A percentile compares a stretch with the other conserved stretches of the same genome.
phyloP scores from a whole-genome alignment of 495 filamentous ascomycete genomes.

The Lasiosphaeris hirsuta region DNA sequence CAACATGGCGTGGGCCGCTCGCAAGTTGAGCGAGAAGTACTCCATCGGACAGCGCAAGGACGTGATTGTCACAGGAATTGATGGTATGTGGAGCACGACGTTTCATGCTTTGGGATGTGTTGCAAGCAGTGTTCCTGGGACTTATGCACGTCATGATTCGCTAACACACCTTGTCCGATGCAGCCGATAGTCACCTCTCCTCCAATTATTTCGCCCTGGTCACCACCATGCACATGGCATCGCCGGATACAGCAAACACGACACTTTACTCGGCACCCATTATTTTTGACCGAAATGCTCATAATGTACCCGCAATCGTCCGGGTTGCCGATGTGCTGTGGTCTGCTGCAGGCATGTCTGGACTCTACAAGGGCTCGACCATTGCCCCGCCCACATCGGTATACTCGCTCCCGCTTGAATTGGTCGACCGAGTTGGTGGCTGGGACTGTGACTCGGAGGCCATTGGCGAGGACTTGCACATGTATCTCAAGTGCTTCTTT shows the following conservation, averaged over 20 bases:
- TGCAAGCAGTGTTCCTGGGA: slow-evolving; percentile 4
- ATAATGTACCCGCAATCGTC: slow-evolving; percentile 61
- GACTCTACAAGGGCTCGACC: slow-evolving; percentile 55
- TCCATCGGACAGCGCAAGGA: slow-evolving; percentile 48
- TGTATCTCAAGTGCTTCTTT: slow-evolving; percentile 74
- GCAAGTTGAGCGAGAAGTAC: slow-evolving; percentile 57
- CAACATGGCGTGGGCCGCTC: slow-evolving; percentile 63
- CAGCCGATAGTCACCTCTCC: slow-evolving; percentile 67
- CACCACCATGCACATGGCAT: slow-evolving; percentile 53
- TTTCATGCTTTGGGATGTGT: slow-evolving; percentile 12
- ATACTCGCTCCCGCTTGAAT: slow-evolving; percentile 60
- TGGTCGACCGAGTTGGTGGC: slow-evolving; percentile 61
- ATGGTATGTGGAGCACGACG: slow-evolving; percentile 48
- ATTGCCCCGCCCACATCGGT: slow-evolving; percentile 67
- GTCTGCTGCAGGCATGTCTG: slow-evolving; percentile 63
- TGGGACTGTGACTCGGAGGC: slow-evolving; percentile 65
- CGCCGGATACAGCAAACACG: slow-evolving; percentile 52
- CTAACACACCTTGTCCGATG: slow-evolving; percentile 22
- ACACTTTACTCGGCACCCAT: slow-evolving; percentile 67
- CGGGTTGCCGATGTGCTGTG: slow-evolving; percentile 66
- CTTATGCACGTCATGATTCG: slow-evolving; percentile 23
- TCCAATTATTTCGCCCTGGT: slow-evolving; percentile 62
- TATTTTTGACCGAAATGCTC: slow-evolving; percentile 68
- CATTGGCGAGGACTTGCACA: slow-evolving; percentile 71
- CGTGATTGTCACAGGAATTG: slow-evolving; percentile 66